Evolutionary conservation across 768 basidiomycete species (phyloP), one percentile per base, ranked within the genome.

Genomic region (Clathrus columnatus): DNA sequence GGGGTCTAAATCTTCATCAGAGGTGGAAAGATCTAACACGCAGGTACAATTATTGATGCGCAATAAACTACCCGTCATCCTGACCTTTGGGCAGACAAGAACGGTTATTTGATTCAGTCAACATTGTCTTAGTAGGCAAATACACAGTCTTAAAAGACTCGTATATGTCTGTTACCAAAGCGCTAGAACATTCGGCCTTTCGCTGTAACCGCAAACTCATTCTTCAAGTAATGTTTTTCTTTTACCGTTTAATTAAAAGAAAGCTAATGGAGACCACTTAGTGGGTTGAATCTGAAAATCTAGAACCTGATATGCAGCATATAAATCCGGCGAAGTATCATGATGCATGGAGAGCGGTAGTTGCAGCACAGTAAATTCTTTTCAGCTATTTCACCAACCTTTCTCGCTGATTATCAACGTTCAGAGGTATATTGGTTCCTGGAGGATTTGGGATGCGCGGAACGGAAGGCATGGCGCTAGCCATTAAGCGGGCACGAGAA

Each of bases 121-220:
- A 80, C 45, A 87, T 99, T 59, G 91, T 86, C 20, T 76, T 99
- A 50, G 94, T 99, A 16, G 95, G 95, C 45, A 99, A 99, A 72
- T 99, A 99, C 74, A 97, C 93, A 11, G 84, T 91, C 61, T 75
- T 98, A 47, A 90, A 92, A 70, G 95, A 99, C 69, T 96, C 94
- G 24, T 99, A 99, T 68, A 98, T 97, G 91, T 92, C 89, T 26
- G 95, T 99, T 54, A 85, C 84, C 64, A 99, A 99, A 75, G 83
- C 96, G 20, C 76, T 99, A 30, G 95, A 99, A 70, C 95, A 99
- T 69, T 93, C 94, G 5, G 91, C 94, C 0, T 91, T 98, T 73
- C 82, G 91, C 43, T 88, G 95, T 53, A 87, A 83, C 55, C 75
- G 90, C 55, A 93, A 89, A 65, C 79, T 99, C 36, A 75, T 73